Base-by-base conservation (phyloP, 257 asterid species). In the Nemophila menziesii region DNA sequence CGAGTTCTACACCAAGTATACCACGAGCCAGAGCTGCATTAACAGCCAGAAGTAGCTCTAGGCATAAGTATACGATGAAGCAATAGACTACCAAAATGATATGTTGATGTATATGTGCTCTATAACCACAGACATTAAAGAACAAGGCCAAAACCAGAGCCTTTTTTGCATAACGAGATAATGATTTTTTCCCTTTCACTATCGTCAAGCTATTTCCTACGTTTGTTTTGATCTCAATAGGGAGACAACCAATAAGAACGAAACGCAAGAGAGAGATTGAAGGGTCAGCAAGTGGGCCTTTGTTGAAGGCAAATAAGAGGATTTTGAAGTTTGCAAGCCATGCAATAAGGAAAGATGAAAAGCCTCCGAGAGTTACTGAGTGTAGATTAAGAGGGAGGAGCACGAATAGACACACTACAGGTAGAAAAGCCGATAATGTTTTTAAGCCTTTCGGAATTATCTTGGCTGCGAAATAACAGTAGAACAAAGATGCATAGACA, bases 301-400 rank as follows among this genome's bases (percentile, higher is more conserved):
- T 67, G 22, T 68, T 36, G 58, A 80, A 85, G 19, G 82, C 42
- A 49, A 70, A 73, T 47, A 80, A 82, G 60, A 85, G 64, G 61
- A 85, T 85, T 55, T 85, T 85, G 71, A 71, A 80, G 33, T 80
- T 85, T 48, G 61, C 82, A n/a, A 62, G 81, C 92, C 92, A 86
- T 49, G 67, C 73, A 4, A 86, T 70, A 61, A 71, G 68, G 61
- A 71, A 75, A 48, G 60, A 54, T 22, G 84, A 54, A 41, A 48
- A 18, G 48, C 79, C 84, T 21, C 51, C 40, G 55, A 75, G 67
- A 56, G 61, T 64, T 19, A 58, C 10, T 33, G 84, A 44, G 41
- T 55, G 43, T 54, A 75, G 69, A 15, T 52, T 58, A 15, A 75
- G 64, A 5, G 84, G 84, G 27, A 75, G 71, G 63, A 56, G 38